Percentiles rank a stretch among this genome's conserved stretches.
Evolutionary conservation across 2,329 filamentous ascomycete species (phyloP).

Genomic region (Colletotrichum zoysiae): DNA sequence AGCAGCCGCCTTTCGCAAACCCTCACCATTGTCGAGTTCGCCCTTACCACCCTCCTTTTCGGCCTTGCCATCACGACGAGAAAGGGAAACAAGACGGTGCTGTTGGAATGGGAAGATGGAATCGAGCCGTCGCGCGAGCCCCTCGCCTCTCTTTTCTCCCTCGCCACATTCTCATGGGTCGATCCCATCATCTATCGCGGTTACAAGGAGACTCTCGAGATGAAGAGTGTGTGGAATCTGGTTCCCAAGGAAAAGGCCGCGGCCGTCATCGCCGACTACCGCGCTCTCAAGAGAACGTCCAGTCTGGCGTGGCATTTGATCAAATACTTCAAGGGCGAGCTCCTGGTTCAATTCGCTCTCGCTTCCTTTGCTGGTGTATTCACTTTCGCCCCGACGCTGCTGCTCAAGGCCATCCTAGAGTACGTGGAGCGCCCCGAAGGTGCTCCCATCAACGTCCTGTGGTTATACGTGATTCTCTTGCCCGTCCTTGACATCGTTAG

Average conservation of each 20-base stretch:
- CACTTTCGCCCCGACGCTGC: slow-evolving; percentile 90
- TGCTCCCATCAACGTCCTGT: slow-evolving; percentile 87
- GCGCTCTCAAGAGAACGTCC: slow-evolving; percentile 85
- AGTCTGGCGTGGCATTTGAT: slow-evolving; percentile 84
- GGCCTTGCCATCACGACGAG: slow-evolving; percentile 83
- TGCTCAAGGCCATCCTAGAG: slow-evolving; percentile 91
- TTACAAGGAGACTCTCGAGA: slow-evolving; percentile 85
- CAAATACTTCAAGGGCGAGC: slow-evolving; percentile 82
- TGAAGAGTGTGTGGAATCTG: slow-evolving; percentile 92
- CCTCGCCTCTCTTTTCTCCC: slow-evolving; percentile 87
- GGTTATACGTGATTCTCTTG: slow-evolving; percentile 94
- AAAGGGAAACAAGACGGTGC: slow-evolving; percentile 90
- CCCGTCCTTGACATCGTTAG: slow-evolving; percentile 86
- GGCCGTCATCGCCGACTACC: slow-evolving; percentile 82
- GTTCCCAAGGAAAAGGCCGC: slow-evolving; percentile 89
- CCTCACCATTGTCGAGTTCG: slow-evolving; percentile 80
- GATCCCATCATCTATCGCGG: slow-evolving; percentile 90
- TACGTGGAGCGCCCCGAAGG: slow-evolving; percentile 87
- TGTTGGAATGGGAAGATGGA: slow-evolving; percentile 89
- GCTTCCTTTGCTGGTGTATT: slow-evolving; percentile 84
- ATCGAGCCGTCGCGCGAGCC: slow-evolving; percentile 90
- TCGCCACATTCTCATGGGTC: slow-evolving; percentile 91
- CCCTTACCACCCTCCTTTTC: slow-evolving; percentile 79
- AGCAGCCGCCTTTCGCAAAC: slow-evolving; percentile 71
- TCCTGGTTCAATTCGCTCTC: slow-evolving; percentile 84